Evolutionary conservation across 441 rosid genomes (phyloP).

Genomic region (Adansonia rubrostipa): DNA sequence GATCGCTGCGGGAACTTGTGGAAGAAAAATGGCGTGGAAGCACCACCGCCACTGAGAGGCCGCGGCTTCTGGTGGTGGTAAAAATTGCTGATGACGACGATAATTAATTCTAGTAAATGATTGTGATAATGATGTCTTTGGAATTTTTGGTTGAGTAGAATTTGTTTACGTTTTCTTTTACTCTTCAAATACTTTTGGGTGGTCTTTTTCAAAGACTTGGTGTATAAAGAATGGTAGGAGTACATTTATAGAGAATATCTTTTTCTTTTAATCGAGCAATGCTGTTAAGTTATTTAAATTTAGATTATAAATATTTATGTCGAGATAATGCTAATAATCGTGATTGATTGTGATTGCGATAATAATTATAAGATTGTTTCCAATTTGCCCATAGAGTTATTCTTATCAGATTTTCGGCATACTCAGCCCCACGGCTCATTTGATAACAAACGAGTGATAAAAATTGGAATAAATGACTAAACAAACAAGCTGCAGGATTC

Average conservation of each 20-base stretch:
- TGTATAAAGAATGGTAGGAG: conserved; percentile 7
- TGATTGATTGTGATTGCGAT: not conserved
- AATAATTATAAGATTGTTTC: not conserved
- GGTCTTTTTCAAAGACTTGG: not conserved
- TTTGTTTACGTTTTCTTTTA: conserved; percentile 8
- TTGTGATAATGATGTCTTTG: not conserved
- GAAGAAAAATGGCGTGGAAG: conserved; percentile 50
- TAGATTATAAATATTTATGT: not conserved
- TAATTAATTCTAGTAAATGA: not conserved
- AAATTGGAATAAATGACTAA: not conserved
- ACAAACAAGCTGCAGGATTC: not conserved
- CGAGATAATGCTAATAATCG: not conserved
- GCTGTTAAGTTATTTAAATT: not conserved
- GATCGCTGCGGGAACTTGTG: conserved; percentile 51
- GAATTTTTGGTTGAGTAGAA: conserved; percentile 21
- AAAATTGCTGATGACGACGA: conserved; percentile 39
- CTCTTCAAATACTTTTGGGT: not conserved
- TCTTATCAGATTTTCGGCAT: not conserved
- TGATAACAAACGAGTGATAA: not conserved
- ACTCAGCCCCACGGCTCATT: not conserved
- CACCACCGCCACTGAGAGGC: conserved; percentile 33
- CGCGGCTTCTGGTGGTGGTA: not conserved
- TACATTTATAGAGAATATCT: conserved; percentile 26
- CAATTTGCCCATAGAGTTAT: not conserved
- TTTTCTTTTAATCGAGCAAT: not conserved